Percentiles rank a stretch among this genome's conserved stretches.
Evolutionary conservation across 306 rosid species (phyloP).

Genomic region (Cicer chorassanicum): DNA sequence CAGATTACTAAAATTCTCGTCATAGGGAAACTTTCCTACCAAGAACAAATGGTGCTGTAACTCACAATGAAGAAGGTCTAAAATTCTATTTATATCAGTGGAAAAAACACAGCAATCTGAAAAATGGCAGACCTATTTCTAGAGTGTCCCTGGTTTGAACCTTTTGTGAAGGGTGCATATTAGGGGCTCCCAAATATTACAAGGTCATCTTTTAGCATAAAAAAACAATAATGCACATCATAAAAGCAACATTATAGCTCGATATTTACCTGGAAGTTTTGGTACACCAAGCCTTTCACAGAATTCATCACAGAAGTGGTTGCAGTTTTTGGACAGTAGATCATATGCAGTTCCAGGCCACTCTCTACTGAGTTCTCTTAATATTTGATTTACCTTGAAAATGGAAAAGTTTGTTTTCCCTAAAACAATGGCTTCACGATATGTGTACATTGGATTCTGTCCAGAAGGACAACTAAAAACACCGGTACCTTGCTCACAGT

Average conservation of each 20-base stretch:
- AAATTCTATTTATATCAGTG: background rate
- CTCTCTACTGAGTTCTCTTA: constrained; percentile 96
- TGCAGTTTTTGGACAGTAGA: constrained; percentile 91
- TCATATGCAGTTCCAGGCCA: constrained; percentile 95
- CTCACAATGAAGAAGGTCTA: background rate
- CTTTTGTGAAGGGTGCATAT: background rate
- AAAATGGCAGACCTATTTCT: background rate
- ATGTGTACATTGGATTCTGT: constrained; percentile 95
- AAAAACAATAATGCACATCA: constrained; percentile 11
- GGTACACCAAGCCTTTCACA: constrained; percentile 87
- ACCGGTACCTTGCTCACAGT: constrained; percentile 94
- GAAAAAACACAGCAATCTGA: background rate
- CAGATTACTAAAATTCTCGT: constrained; percentile 46
- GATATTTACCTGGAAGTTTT: constrained; percentile 86
- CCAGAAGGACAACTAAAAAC: constrained; percentile 94
- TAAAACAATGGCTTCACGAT: constrained; percentile 74
- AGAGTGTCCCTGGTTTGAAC: background rate
- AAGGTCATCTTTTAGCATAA: background rate
- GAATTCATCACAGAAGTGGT: constrained; percentile 95
- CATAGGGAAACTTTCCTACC: constrained; percentile 27
- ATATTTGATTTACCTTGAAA: constrained; percentile 83
- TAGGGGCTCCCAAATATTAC: constrained; percentile 2
- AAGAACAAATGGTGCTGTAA: background rate
- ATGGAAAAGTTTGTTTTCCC: constrained; percentile 73
- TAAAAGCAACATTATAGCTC: constrained; percentile 10